These are phyloP conservation scores for Chaetothyriales sp. DNA, from an alignment of 2,329 filamentous ascomycete species.

Conservation along the genomic window DNA sequence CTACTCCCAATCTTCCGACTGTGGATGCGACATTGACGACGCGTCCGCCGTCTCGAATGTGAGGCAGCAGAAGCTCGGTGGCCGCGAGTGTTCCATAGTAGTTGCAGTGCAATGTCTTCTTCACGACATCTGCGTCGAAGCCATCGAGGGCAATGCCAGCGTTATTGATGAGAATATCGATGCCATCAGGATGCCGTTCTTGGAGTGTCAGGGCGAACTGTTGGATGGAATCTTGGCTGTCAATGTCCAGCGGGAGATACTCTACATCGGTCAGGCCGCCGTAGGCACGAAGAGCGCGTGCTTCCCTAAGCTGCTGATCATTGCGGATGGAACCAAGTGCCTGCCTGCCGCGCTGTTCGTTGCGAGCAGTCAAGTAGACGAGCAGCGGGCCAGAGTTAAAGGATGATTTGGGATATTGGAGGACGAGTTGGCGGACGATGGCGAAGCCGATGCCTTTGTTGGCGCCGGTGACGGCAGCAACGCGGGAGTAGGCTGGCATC, in stretches of 20 bases:
- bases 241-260: constrained; percentile 38
- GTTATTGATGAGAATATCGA: constrained; percentile 43
- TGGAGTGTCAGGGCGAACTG: constrained; percentile 30
- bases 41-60: constrained; percentile 33
- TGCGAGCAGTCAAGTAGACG: constrained; percentile 42
- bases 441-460: constrained; percentile 38
- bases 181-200: constrained; percentile 33
- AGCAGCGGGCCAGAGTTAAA: constrained; percentile 35
- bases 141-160: constrained; percentile 37
- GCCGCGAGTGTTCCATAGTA: constrained; percentile 40
- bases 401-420: constrained; percentile 39
- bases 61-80: constrained; percentile 32
- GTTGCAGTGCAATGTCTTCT: constrained; percentile 37
- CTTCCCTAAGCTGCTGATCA: constrained; percentile 33
- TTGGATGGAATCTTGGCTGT: constrained; percentile 31
- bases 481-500: constrained; percentile 22
- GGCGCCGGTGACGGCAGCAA: constrained; percentile 42
- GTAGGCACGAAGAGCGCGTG: constrained; percentile 31
- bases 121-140: constrained; percentile 35
- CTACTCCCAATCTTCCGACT: constrained; percentile 29
- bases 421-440: constrained; percentile 40
- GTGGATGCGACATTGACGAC: constrained; percentile 39
- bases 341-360: constrained; percentile 33
- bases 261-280: constrained; percentile 35
- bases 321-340: constrained; percentile 32